phyloP scores from a whole-genome alignment of 2,329 filamentous ascomycete genomes.

The Trichoderma sp. region DNA sequence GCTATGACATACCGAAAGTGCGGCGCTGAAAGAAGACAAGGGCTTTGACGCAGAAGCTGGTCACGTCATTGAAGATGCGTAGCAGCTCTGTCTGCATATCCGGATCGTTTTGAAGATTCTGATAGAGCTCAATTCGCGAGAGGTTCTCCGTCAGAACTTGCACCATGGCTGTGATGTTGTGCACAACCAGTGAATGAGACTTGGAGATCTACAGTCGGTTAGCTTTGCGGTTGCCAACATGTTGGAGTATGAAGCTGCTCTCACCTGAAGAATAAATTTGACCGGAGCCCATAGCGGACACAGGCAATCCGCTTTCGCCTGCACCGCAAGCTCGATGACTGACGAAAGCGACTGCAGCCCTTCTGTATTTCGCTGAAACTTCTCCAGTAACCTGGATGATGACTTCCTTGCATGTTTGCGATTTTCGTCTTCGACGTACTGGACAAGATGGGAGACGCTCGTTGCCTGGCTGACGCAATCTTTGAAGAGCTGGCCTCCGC shows the following conservation, averaged over 20 bases:
- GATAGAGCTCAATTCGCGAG: constrained; percentile 1
- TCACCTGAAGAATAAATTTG: constrained; percentile 2
- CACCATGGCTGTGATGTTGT: neutral
- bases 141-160: neutral
- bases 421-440: neutral
- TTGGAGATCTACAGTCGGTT: neutral
- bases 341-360: neutral
- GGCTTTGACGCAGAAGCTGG: neutral
- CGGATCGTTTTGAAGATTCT: neutral
- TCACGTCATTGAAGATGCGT: neutral
- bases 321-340: neutral
- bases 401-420: neutral
- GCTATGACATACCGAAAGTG: neutral
- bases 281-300: neutral
- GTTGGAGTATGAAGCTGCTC: too few relatives aligned
- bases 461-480: neutral
- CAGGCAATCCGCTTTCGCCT: neutral
- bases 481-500: neutral
- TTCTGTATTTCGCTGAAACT: neutral
- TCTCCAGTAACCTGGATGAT: neutral
- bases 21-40: neutral
- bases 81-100: neutral
- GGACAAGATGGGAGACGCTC: neutral
- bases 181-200: neutral
- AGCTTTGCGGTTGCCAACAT: neutral